Percentiles rank a stretch among this genome's conserved stretches.
These are phyloP conservation scores for Metschnikowia noctiluminum DNA, from an alignment of 805 yeast species.

Conservation along the genomic window DNA sequence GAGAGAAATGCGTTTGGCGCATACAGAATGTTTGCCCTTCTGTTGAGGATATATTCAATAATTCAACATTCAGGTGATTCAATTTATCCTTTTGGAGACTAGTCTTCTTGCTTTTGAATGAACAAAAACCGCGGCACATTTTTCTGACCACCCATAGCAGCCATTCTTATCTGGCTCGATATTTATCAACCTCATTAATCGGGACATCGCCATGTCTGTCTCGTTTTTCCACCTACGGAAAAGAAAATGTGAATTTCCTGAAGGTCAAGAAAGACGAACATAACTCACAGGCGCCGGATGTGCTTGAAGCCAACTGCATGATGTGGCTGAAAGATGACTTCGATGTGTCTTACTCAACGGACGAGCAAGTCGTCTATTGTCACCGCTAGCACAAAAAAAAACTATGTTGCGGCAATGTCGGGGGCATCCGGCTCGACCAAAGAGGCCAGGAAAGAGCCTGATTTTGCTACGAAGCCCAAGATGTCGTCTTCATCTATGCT, in stretches of 20 bases:
- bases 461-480: constrained; percentile 9
- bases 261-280: constrained; percentile 78
- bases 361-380: constrained; percentile 62
- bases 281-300: constrained; percentile 72
- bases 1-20: no score
- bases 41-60: neutral
- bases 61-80: neutral
- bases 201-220: constrained; percentile 12
- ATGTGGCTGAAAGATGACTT: constrained; percentile 75
- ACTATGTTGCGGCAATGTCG: constrained; percentile 5
- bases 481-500: constrained; percentile 11
- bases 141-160: no score
- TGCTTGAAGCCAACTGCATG: constrained; percentile 80
- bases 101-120: no score
- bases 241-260: constrained; percentile 87
- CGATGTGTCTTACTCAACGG: constrained; percentile 78
- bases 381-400: constrained; percentile 21
- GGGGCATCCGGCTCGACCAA: neutral
- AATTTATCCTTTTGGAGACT: neutral
- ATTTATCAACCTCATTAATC: neutral
- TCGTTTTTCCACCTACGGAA: constrained; percentile 69
- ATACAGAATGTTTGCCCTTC: no score
- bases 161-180: no score
- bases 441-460: constrained; percentile 4
- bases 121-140: no score